Evolutionary conservation across 139 green algal genomes (phyloP), one percentile per base, ranked within the genome.

Genomic region (Yamagishiella unicocca): DNA sequence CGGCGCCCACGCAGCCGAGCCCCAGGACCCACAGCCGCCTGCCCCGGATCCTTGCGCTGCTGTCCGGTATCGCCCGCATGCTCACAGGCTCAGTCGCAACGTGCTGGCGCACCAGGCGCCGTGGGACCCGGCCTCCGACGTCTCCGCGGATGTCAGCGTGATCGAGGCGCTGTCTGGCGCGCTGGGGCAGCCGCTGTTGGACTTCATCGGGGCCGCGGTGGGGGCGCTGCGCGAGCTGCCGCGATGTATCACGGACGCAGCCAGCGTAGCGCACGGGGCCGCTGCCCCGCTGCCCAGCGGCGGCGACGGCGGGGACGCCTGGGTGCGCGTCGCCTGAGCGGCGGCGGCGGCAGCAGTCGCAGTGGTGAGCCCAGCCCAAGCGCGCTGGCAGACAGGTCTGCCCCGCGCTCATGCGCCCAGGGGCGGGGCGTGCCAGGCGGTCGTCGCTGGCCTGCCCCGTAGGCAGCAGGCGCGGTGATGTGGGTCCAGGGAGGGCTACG

Each of bases 31-130:
- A 25, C 40, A 22, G 70, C 72, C 72, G 12, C 24, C 72, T 78
- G 40, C 10, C 40, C 17, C 40, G 4, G 70, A 64, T 29, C 72
- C 72, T 62, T 8, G 2, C 25, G 1, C 72, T 55, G 74, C 31
- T 46, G 46, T 43, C 42, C 24, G 22, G 29, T 40, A 10, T 79
- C 14, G n/a, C n/a, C n/a, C n/a, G n/a, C 27, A 37, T 37, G n/a
- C 43, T n/a, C 19, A 31, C 74, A 82, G 74, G 45, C 46, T 82
- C 46, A 66, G 74, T 46, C 46, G 74, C 10, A 67, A 82, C 31
- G 33, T 46, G 74, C 74, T 82, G 74, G 74, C 46, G 1, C 74
- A 46, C 5, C 45, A 22, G 74, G 19, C 33, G 46, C 46, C 17
- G 31, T 67, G 45, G 45, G 46, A 46, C 3, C 31, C 0, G 31